Conservation (phyloP, 176 grass and related monocot species). For the Carex myosuroides region DNA sequence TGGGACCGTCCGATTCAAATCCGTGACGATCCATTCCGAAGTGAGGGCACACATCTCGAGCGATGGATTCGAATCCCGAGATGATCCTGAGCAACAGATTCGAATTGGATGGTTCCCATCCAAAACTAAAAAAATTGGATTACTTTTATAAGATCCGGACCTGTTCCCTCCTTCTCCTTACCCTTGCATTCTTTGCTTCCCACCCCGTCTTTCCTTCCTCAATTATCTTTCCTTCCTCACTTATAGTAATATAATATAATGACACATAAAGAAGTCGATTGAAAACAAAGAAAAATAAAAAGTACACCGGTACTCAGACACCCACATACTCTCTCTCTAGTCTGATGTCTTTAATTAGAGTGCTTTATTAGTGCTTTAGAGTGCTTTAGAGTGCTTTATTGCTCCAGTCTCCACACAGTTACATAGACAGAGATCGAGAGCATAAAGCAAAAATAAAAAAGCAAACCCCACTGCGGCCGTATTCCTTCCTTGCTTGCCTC, state of each 20-base stretch:
- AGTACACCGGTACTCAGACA: neutral
- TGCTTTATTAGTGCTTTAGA: neutral
- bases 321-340: neutral
- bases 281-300: slow-evolving; percentile 11
- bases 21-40: no score
- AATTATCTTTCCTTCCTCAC: neutral
- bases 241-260: neutral
- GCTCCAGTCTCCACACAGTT: neutral
- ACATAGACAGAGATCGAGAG: neutral
- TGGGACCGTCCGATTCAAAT: no score
- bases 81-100: no score
- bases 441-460: slow-evolving; percentile 7
- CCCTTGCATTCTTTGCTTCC: slow-evolving; percentile 36
- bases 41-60: no score
- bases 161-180: neutral
- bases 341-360: neutral
- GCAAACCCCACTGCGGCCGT: slow-evolving; percentile 23
- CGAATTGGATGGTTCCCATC: no score
- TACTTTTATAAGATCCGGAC: no score
- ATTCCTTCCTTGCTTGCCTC: slow-evolving; percentile 7
- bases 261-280: neutral
- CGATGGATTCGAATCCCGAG: no score
- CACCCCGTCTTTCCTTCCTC: no score
- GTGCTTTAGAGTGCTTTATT: neutral
- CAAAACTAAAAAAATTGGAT: no score